Evolutionary conservation across 257 asterid genomes (phyloP).

Genomic region (Rehmannia glutinosa): DNA sequence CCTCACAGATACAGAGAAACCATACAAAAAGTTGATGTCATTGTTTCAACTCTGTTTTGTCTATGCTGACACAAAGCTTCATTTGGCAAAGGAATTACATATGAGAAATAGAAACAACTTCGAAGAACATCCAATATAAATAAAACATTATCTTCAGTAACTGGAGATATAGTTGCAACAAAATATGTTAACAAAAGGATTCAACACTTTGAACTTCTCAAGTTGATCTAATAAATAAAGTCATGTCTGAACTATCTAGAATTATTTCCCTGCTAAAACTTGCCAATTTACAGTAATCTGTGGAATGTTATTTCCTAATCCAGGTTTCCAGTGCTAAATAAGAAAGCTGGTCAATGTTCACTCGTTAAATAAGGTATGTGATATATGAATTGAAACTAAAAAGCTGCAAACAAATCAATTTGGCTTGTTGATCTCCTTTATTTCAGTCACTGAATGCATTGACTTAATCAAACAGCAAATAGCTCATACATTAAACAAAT

Average conservation of each 20-base stretch:
- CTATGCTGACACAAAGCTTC: neutral
- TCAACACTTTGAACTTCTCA: neutral
- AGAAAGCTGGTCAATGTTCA: too few species aligned
- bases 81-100: neutral
- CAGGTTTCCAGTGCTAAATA: neutral
- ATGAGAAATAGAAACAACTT: neutral
- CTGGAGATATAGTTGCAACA: neutral
- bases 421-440: neutral
- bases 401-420: neutral
- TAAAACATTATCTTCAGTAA: neutral
- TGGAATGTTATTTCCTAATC: neutral
- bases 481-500: neutral
- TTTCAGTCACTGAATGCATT: constrained; percentile 1
- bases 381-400: neutral
- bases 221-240: neutral
- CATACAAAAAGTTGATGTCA: neutral
- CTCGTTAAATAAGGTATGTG: too few species aligned
- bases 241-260: neutral
- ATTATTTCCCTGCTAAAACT: neutral
- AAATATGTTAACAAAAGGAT: neutral
- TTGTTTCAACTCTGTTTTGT: too few species aligned
- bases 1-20: neutral
- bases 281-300: neutral
- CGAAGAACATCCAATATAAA: neutral
- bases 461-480: neutral